Percentiles rank a stretch among this genome's conserved stretches.
Evolutionary conservation across 495 filamentous ascomycete species (phyloP).

Genomic region (Daldinia decipiens): DNA sequence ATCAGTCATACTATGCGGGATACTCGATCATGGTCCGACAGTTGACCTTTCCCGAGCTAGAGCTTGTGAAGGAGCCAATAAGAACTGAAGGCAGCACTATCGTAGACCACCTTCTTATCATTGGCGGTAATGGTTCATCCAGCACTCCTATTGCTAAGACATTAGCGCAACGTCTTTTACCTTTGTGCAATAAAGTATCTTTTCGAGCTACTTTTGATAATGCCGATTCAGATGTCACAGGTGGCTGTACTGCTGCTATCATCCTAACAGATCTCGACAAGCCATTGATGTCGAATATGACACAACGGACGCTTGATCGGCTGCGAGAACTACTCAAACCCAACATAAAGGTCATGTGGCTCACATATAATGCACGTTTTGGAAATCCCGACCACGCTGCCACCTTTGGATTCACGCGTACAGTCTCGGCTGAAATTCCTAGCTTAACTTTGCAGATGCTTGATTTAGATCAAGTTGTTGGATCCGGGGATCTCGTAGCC

Average conservation of each 20-base stretch:
- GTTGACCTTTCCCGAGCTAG: conserved; percentile 37
- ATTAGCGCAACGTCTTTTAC: conserved; percentile 34
- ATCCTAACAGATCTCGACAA: conserved; percentile 53
- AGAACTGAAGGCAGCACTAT: background rate
- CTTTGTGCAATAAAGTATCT: conserved; percentile 37
- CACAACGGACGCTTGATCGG: conserved; percentile 41
- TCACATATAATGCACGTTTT: conserved; percentile 44
- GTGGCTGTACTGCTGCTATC: conserved; percentile 47
- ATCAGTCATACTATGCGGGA: conserved; percentile 47
- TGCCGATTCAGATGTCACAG: conserved; percentile 18
- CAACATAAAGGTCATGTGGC: conserved; percentile 54
- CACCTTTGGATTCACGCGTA: conserved; percentile 56
- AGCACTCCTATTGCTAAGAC: conserved; percentile 32
- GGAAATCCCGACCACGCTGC: conserved; percentile 52
- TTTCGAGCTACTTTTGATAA: conserved; percentile 39
- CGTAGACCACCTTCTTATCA: conserved; percentile 47
- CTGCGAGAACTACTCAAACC: conserved; percentile 51
- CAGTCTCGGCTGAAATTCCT: conserved; percentile 54
- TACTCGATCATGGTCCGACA: conserved; percentile 53
- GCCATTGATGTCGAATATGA: conserved; percentile 52
- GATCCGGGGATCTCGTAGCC: conserved; percentile 33
- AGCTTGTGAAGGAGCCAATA: conserved; percentile 22
- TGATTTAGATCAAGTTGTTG: conserved; percentile 48
- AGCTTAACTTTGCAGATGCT: conserved; percentile 53
- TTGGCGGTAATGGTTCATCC: conserved; percentile 41